phyloP scores from a whole-genome alignment of 768 basidiomycete genomes.

The Paxillus ammoniavirescens region DNA sequence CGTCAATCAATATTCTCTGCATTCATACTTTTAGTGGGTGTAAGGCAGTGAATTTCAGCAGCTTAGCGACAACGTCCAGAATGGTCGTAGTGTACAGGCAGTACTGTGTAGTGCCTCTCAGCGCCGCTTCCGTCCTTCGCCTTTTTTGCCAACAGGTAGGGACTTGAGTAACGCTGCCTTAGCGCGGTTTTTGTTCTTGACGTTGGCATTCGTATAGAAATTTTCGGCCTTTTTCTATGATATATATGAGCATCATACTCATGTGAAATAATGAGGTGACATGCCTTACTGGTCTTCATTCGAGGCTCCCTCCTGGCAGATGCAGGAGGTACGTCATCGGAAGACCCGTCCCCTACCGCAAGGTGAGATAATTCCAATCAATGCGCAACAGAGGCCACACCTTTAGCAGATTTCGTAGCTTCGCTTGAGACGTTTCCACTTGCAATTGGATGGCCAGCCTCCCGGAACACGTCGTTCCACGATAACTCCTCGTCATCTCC shows the following conservation, averaged over 20 bases:
- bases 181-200: slow-evolving; percentile 81
- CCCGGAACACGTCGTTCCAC: slow-evolving; percentile 88
- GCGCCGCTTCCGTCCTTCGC: slow-evolving; percentile 39
- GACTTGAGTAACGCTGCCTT: slow-evolving; percentile 62
- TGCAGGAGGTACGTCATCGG: slow-evolving; percentile 35
- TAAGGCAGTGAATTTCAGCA: background rate
- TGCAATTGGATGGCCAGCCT: slow-evolving; percentile 33
- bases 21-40: background rate
- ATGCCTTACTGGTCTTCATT: slow-evolving; percentile 92
- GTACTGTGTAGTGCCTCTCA: slow-evolving; percentile 9
- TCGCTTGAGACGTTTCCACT: slow-evolving; percentile 13
- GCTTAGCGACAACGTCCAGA: slow-evolving; percentile 3
- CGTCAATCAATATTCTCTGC: background rate
- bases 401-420: slow-evolving; percentile 12
- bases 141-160: slow-evolving; percentile 50
- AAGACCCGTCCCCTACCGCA: slow-evolving; percentile 25
- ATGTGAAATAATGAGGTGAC: background rate
- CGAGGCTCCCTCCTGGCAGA: slow-evolving; percentile 61
- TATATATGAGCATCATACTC: slow-evolving; percentile 8
- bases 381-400: slow-evolving; percentile 16
- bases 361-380: slow-evolving; percentile 7
- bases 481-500: slow-evolving; percentile 54
- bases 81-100: slow-evolving; percentile 10
- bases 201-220: slow-evolving; percentile 82
- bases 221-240: slow-evolving; percentile 80